phyloP scores from a whole-genome alignment of 163 green algal genomes.

The Chlamydomonas reinhardtii region DNA sequence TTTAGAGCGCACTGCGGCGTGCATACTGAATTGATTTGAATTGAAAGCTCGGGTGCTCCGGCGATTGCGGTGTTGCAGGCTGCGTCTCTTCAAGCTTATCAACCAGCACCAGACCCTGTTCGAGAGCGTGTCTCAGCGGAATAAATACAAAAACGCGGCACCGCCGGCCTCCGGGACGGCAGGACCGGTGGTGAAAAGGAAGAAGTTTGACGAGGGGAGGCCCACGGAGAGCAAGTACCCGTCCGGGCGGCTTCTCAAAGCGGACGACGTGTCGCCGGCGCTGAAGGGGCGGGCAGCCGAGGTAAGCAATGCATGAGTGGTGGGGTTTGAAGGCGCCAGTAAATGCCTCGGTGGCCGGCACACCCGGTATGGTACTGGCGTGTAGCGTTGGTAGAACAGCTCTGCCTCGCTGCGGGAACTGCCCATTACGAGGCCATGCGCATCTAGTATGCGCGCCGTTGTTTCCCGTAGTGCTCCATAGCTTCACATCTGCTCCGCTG shows the following conservation, averaged over 20 bases:
- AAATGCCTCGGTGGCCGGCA: too few relatives aligned
- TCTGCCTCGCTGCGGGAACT: too few relatives aligned
- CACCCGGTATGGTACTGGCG: too few relatives aligned
- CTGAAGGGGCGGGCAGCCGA: conserved; percentile 62
- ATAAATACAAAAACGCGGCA: conserved; percentile 38
- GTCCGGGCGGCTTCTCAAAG: conserved; percentile 51
- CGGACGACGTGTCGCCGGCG: conserved; percentile 46
- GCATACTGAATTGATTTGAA: too few relatives aligned
- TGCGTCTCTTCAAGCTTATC: conserved; percentile 89
- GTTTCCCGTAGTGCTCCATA: too few relatives aligned
- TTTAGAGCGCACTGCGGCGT: too few relatives aligned
- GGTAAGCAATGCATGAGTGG: background rate
- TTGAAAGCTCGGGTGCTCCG: too few relatives aligned
- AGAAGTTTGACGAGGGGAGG: conserved; percentile 47
- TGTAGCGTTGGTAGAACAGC: too few relatives aligned
- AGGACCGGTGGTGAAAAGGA: conserved; percentile 38
- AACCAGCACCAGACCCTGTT: conserved; percentile 92
- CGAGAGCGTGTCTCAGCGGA: conserved; percentile 77
- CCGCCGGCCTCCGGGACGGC: background rate
- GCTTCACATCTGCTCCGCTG: too few relatives aligned
- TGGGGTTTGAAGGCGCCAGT: too few relatives aligned
- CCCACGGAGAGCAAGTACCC: conserved; percentile 47
- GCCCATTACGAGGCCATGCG: too few relatives aligned
- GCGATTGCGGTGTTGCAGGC: conserved; percentile 59
- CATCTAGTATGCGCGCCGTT: too few relatives aligned